Conservation (phyloP, 2,329 filamentous ascomycete species). For the Beauveria brongniartii region DNA sequence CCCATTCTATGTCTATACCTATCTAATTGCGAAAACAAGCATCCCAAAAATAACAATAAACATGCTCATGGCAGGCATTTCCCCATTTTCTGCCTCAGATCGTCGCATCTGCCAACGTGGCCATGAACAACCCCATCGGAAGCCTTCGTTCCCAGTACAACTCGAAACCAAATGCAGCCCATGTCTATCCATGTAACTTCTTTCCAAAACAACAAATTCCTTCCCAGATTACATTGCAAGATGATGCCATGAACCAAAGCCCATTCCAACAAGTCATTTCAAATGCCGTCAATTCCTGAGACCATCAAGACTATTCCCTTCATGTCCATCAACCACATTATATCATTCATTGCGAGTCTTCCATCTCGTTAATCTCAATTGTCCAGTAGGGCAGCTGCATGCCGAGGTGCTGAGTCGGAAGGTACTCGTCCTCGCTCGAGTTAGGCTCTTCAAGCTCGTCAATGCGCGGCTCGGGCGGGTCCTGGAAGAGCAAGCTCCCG, state of each 20-base stretch:
- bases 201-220: neutral
- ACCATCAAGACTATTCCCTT: neutral
- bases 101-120: neutral
- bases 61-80: neutral
- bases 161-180: neutral
- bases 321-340: neutral
- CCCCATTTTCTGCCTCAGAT: neutral
- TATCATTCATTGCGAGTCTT: conserved; percentile 15
- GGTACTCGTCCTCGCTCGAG: conserved; percentile 37
- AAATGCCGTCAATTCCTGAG: neutral
- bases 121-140: neutral
- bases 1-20: conserved; percentile 7
- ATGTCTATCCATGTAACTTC: neutral
- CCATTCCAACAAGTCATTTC: neutral
- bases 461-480: conserved; percentile 42
- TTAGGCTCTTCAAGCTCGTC: conserved; percentile 47
- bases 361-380: conserved; percentile 44
- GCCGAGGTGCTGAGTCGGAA: conserved; percentile 33
- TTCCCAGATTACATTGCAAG: neutral
- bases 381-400: conserved; percentile 43
- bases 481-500: conserved; percentile 39
- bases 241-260: neutral
- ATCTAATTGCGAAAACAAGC: neutral
- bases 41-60: neutral
- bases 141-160: neutral